These are phyloP conservation scores for Botryotinia narcissicola DNA, from an alignment of 2,329 filamentous ascomycete genomes.

Conservation along the genomic window DNA sequence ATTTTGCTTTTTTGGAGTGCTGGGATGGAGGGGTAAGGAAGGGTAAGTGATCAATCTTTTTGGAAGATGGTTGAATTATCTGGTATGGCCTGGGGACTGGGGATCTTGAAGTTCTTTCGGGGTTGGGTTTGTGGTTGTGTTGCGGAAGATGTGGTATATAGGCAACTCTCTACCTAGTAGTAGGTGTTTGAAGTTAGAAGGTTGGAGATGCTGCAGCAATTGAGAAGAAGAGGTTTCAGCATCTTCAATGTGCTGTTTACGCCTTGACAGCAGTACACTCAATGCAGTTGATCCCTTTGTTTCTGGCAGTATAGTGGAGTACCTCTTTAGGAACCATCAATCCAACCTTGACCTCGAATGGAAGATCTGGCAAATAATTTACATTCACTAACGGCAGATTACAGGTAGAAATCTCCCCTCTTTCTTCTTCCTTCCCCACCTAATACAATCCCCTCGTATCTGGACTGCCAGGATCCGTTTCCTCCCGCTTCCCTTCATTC, in stretches of 20 bases:
- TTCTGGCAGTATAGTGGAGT: neutral
- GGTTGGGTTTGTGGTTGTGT: neutral
- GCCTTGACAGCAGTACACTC: neutral
- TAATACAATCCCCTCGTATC: neutral
- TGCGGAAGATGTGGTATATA: neutral
- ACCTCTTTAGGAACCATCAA: no score
- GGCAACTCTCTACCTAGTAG: no score
- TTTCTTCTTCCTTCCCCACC: fast-evolving
- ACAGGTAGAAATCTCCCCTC: neutral
- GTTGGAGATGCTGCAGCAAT: neutral
- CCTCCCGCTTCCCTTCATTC: neutral
- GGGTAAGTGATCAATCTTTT: neutral
- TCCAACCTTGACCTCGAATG: neutral
- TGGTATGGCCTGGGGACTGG: neutral
- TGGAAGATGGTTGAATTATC: neutral
- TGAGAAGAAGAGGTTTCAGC: fast-evolving
- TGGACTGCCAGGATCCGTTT: neutral
- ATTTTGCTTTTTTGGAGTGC: neutral
- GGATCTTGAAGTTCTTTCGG: neutral
- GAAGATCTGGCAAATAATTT: neutral
- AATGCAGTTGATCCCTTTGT: neutral
- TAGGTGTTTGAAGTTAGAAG: no score
- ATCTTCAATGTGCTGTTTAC: neutral
- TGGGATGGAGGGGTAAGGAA: neutral
- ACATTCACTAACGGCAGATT: neutral